Evolutionary conservation across 129 eudicot genomes (phyloP).

Genomic region (Solidago caesia): DNA sequence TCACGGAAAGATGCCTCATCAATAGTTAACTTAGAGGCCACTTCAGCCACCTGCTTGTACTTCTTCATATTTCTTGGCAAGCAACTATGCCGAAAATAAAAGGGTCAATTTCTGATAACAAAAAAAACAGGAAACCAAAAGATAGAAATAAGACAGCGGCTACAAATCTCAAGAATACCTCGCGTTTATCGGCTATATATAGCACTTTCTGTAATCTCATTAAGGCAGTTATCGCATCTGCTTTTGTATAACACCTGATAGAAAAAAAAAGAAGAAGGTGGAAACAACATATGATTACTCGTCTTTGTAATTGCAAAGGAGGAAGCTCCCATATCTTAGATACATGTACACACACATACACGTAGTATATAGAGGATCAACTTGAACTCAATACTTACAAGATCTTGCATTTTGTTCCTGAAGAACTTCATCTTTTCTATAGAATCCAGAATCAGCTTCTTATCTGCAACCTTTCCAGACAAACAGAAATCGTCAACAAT

Average conservation of each 20-base stretch:
- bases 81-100: conserved; percentile 69
- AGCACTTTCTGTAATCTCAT: conserved; percentile 96
- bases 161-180: conserved; percentile 46
- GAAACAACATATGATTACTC: not conserved
- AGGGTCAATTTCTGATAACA: not conserved
- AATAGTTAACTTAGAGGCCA: conserved; percentile 88
- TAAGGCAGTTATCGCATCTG: conserved; percentile 95
- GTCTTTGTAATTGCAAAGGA: not conserved
- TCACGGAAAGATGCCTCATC: conserved; percentile 97
- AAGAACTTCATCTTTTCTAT: conserved; percentile 80
- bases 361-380: no score
- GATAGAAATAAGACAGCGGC: conserved; percentile 20
- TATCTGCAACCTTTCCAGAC: conserved; percentile 58
- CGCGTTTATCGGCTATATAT: conserved; percentile 70
- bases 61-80: conserved; percentile 89
- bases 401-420: conserved; percentile 95
- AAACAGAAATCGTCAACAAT: conserved; percentile 23
- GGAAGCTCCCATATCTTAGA: no score
- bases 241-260: conserved; percentile 90
- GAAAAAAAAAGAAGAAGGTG: not conserved
- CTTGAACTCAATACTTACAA: conserved; percentile 49
- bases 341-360: not conserved
- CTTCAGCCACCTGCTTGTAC: conserved; percentile 93
- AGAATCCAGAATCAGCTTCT: conserved; percentile 77
- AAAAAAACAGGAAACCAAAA: conserved; percentile 3